Evolutionary conservation across 2,329 filamentous ascomycete species (phyloP), one percentile per base, ranked within the genome.

Genomic region (Pseudovirgaria hyperparasitica): DNA sequence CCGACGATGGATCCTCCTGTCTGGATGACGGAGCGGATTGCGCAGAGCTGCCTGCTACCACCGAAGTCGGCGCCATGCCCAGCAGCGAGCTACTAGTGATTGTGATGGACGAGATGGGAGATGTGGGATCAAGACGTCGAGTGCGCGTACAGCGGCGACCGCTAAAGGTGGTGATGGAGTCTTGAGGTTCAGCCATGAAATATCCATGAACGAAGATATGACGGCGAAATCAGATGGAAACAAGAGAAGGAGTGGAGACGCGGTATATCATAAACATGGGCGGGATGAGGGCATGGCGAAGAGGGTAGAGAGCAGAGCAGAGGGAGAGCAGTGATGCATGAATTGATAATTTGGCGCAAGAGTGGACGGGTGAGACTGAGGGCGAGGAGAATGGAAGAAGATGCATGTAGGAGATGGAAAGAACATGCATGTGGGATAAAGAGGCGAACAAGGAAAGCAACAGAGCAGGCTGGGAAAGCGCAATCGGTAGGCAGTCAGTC

Each of bases 111-210:
- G 46, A 45, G 20, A 41, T 42, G 32, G 37, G 38, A 29, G 43
- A 38, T 19, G 44, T 48, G 23, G 47, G 43, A 33, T 42, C 48
- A 24, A 21, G 17, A 23, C 26, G 25, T 11, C 46, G 47, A 29
- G 50, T 49, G 34, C 51, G 48, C 36, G 50, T 54, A 41, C 52
- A 55, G 41, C 46, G 44, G 39, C 44, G 43, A 37, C 52, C 52
- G 35, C 32, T 50, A 36, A 55, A 50, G 30, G 49, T 53, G 30
- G 49, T 54, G 27, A 46, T 48, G 24, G 43, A 45, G 23, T 47
- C 44, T 42, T 42, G 41, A 20, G 50, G 52, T 38, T 48, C 43
- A 34, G 52, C 49, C 52, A 55, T 55, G 40, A 45, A 45, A 44
- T 38, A 45, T 33, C 39, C 36, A 34, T 33, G 42, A 33, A 46